Evolutionary conservation across 2,329 filamentous ascomycete species (phyloP), one percentile per base, ranked within the genome.

Genomic region (Aspergillus sp.): DNA sequence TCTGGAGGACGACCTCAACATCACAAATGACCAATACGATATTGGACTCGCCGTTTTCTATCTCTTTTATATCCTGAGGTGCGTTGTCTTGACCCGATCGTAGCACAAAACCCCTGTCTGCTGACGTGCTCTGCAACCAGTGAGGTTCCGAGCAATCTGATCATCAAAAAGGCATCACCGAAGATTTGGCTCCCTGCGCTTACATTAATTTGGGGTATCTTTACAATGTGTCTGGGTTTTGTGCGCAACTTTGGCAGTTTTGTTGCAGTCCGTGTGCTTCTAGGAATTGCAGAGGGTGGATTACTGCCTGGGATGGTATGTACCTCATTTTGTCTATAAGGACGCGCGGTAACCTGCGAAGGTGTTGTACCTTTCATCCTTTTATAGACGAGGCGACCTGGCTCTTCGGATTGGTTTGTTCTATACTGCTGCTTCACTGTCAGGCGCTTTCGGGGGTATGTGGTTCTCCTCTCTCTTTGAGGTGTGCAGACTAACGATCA

Each of bases 401-500:
- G 85, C 86, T 0, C 73, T 89, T 43, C 80, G 88, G 4, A 88
- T 91, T 54, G 88, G 87, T 31, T 77, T 90, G 6, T 90, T 91
- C 69, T 91, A 89, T 71, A 89, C 87, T 0, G 86, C 87, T 1
- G 87, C 87, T 0, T 88, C 87, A 1, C 74, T 90, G 5, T 88
- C 86, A 0, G 87, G 87, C 2, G 87, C 87, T 1, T 89, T 89
- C 69, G 86, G 86, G 30, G 87, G 83, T 76, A 68, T 48, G 62
- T 45, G 1, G 9, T 23, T 31, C 38, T 34, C 23, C n/a, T 13
- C 30, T 34, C 17, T 25, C 5, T 28, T 41, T 19, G 7, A 4
- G 15, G 13, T 13, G 41, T n/a, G 25, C 34, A 45, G 3, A 51
- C 45, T 56, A 15, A 28, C 15, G 22, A 9, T 23, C 8, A 41